These are phyloP conservation scores for Aspergillus neoniger DNA, from an alignment of 2,329 filamentous ascomycete genomes.

Conservation along the genomic window DNA sequence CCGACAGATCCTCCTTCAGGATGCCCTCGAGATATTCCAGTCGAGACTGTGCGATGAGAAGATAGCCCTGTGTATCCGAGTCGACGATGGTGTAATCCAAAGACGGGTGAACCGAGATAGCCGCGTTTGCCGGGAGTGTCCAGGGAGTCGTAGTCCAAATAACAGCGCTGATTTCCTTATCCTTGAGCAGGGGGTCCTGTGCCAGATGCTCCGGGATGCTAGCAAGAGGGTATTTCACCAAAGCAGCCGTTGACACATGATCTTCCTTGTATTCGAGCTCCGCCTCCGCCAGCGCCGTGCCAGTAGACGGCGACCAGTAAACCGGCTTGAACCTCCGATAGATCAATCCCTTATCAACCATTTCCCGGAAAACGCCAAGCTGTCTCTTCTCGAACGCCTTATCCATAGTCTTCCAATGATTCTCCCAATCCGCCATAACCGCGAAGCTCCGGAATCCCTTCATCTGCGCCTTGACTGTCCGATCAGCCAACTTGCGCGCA, in stretches of 20 bases:
- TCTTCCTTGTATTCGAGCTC: slow-evolving; percentile 67
- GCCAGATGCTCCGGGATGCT: slow-evolving; percentile 49
- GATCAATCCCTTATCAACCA: slow-evolving; percentile 64
- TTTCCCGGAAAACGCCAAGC: slow-evolving; percentile 60
- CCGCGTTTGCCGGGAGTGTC: slow-evolving; percentile 91
- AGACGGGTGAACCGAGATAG: slow-evolving; percentile 77
- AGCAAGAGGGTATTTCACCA: slow-evolving; percentile 72
- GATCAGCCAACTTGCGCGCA: slow-evolving; percentile 57
- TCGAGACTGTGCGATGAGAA: slow-evolving; percentile 72
- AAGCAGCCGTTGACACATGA: slow-evolving; percentile 61
- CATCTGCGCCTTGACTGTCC: slow-evolving; percentile 61
- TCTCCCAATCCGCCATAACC: slow-evolving; percentile 66
- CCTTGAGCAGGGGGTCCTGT: slow-evolving; percentile 43
- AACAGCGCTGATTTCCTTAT: slow-evolving; percentile 68
- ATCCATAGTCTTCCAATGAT: slow-evolving; percentile 65
- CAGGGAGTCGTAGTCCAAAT: slow-evolving; percentile 99
- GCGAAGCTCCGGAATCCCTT: slow-evolving; percentile 61
- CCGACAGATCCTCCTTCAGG: slow-evolving; percentile 52
- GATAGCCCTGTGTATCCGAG: slow-evolving; percentile 56
- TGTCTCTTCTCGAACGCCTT: slow-evolving; percentile 62
- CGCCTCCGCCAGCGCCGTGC: slow-evolving; percentile 64
- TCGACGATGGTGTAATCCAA: slow-evolving; percentile 72
- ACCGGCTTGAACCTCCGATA: slow-evolving; percentile 65
- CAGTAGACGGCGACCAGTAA: slow-evolving; percentile 67
- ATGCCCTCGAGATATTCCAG: slow-evolving; percentile 59